Conservation (phyloP, 805 yeast species). For the Ogataea minuta region DNA sequence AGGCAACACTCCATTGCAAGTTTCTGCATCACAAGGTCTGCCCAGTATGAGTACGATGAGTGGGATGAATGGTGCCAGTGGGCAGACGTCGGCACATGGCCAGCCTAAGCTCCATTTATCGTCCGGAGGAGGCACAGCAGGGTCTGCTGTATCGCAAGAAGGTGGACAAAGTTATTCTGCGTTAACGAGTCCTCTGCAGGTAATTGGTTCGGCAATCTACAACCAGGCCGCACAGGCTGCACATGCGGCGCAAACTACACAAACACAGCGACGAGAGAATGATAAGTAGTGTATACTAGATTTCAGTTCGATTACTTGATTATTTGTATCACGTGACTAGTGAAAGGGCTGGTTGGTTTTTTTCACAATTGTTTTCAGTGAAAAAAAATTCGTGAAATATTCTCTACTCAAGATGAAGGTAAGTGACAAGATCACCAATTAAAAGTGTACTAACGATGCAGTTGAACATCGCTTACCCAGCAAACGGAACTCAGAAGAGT, state of each 20-base stretch:
- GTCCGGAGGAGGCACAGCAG: background rate
- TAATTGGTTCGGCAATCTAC: constrained; percentile 28
- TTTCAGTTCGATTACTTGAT: background rate
- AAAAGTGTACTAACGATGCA: constrained; percentile 33
- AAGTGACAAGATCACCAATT: constrained; percentile 28
- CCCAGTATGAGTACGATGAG: no score
- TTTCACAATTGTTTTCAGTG: constrained; percentile 12
- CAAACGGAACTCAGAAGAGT: constrained; percentile 99
- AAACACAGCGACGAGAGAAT: constrained; percentile 12
- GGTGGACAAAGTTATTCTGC: constrained; percentile 7
- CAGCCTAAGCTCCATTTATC: constrained; percentile 19
- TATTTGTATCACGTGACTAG: constrained; percentile 4
- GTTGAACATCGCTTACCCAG: constrained; percentile 99
- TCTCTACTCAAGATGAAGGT: constrained; percentile 11
- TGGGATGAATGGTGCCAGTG: constrained; percentile 4
- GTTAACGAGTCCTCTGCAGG: constrained; percentile 27
- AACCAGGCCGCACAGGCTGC: constrained; percentile 22
- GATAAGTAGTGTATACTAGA: constrained; percentile 10
- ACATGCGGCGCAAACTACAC: background rate
- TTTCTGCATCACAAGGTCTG: constrained; percentile 26
- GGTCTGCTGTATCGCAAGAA: constrained; percentile 9
- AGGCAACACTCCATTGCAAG: constrained; percentile 40
- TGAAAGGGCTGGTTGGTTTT: constrained; percentile 4
- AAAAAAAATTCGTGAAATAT: constrained; percentile 15
- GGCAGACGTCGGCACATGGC: constrained; percentile 17